Evolutionary conservation across 1,139 yeast genomes (phyloP).

Genomic region (Blastobotrys apis): DNA sequence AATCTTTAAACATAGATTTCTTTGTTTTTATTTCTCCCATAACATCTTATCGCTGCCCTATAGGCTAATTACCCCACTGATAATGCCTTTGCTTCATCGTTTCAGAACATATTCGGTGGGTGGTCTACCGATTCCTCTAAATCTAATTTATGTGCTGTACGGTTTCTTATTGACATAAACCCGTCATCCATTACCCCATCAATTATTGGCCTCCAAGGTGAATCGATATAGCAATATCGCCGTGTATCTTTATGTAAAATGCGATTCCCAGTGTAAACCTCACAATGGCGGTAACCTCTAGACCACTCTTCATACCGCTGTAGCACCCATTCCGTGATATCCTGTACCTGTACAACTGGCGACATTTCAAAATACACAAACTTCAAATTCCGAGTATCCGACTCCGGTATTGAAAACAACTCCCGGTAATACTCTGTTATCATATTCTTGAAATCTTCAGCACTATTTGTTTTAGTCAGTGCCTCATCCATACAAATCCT

Average conservation of each 20-base stretch:
- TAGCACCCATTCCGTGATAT: conserved; percentile 2
- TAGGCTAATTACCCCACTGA: too few relatives aligned
- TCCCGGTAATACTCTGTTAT: background rate
- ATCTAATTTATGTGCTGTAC: background rate
- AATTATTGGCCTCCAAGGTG: conserved; percentile 1
- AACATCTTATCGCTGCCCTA: too few relatives aligned
- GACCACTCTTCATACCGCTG: background rate
- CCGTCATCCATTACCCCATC: background rate
- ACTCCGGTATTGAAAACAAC: background rate
- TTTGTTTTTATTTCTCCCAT: too few relatives aligned
- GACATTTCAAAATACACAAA: conserved; percentile 8
- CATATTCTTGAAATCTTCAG: background rate
- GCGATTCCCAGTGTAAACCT: conserved; percentile 4
- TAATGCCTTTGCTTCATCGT: too few relatives aligned
- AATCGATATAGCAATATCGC: conserved; percentile 1
- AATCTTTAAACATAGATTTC: too few relatives aligned
- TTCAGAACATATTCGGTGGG: too few relatives aligned
- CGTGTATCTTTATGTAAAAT: background rate
- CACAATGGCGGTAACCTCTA: too few relatives aligned
- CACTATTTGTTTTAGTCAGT: background rate
- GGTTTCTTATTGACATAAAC: conserved; percentile 3
- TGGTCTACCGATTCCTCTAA: background rate
- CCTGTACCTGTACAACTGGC: conserved; percentile 7
- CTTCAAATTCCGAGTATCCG: background rate
- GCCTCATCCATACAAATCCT: background rate